Base-by-base conservation (phyloP, 768 basidiomycete genomes). In the Mycena indigotica region DNA sequence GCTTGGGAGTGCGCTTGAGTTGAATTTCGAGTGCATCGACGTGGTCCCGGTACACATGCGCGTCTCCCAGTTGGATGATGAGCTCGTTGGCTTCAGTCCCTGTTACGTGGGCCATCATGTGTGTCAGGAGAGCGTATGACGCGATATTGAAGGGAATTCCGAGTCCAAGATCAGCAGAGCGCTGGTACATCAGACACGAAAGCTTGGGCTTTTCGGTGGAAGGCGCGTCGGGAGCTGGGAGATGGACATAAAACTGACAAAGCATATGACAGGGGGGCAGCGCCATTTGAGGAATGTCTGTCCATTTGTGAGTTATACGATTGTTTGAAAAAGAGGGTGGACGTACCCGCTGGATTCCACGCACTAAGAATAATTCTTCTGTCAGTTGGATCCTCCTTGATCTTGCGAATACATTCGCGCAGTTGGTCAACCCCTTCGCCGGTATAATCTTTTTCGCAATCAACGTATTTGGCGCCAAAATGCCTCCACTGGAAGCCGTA, bases 91-190 rank as follows among this genome's bases (percentile, higher is more conserved):
- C 84, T 28, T 87, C 84, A 3, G 92, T 95, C 41, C 82, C 80
- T 13, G 96, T 98, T 56, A 97, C 86, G 24, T 84, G 87, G n/a
- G 96, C 95, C 62, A 99, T 85, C 92, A 99, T 95, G 73, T 98
- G 95, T 0, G 95, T 97, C 53, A 99, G 85, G 21, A 99, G 84
- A 5, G 97, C 91, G 72, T 98, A 99, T 0, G 97, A 98, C 13
- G 96, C 97, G 73, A 99, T 98, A 73, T 99, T 99, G 84, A 99
- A 99, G 0, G 96, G 96, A 49, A 99, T 92, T 2, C 96, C 96
- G 35, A 99, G 91, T 1, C 96, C 96, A 6, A 98, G 84, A 70
- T 99, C 96, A 17, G 95, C 95, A 13, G 96, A 98, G 46, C 97
- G 91, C 69, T 98, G 96, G 77, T 88, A 98, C 94, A 98, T 95